phyloP scores from a whole-genome alignment of 176 grass and related monocot genomes.

The Cenchrus purpureus region DNA sequence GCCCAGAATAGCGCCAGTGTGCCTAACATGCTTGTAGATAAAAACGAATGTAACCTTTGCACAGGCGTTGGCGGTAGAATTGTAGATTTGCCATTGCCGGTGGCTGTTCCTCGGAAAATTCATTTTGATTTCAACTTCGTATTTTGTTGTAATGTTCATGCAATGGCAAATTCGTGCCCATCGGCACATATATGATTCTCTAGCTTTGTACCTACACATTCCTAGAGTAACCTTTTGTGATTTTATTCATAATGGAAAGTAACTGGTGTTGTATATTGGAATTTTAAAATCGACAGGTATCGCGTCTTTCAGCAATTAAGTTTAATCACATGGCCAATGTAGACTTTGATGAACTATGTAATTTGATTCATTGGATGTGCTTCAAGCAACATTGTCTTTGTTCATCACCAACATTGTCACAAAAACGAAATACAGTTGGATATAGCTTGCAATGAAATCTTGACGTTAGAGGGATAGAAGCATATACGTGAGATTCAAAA shows the following conservation, averaged over 20 bases:
- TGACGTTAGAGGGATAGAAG: neutral
- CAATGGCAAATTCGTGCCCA: neutral
- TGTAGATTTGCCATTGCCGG: neutral
- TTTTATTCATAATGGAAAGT: neutral
- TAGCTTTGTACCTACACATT: neutral
- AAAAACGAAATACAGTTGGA: neutral
- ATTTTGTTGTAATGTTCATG: neutral
- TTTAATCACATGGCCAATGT: neutral
- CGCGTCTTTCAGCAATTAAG: neutral
- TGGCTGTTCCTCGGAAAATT: conserved; percentile 1
- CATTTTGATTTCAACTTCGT: conserved; percentile 10
- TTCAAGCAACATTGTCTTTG: neutral
- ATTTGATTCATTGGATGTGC: neutral
- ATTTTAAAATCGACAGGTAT: neutral
- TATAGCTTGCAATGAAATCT: neutral
- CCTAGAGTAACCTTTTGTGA: neutral
- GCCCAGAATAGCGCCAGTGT: neutral
- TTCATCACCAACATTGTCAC: neutral
- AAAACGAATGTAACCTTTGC: conserved; percentile 8
- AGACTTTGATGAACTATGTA: neutral
- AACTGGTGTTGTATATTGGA: neutral
- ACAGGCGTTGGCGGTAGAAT: neutral
- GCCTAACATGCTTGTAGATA: conserved; percentile 20
- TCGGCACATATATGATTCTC: neutral
- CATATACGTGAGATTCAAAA: neutral